These are phyloP conservation scores for Gynandropsis gynandra DNA, from an alignment of 345 rosid genomes.

Conservation along the genomic window DNA sequence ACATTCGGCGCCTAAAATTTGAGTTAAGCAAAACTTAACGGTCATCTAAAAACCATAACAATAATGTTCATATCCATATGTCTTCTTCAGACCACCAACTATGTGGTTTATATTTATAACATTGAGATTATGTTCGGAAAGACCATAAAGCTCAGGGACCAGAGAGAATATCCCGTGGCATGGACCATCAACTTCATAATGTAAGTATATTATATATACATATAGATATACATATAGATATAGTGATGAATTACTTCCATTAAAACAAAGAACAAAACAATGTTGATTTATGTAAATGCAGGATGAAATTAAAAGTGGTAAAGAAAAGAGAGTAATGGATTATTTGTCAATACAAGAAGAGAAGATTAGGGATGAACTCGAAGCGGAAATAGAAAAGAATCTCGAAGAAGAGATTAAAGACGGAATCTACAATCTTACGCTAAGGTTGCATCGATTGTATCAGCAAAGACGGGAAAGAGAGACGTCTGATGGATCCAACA, in stretches of 20 bases:
- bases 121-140: constrained; percentile 8
- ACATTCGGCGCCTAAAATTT: constrained; percentile 13
- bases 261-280: too few species aligned
- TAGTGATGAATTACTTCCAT: too few species aligned
- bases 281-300: too few species aligned
- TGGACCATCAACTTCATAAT: too few species aligned
- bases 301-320: too few species aligned
- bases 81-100: constrained; percentile 30
- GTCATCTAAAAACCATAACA: constrained; percentile 11
- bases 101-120: background rate
- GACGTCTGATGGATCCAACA: constrained; percentile 11
- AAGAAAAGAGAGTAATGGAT: constrained; percentile 1
- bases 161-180: too few species aligned
- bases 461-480: constrained; percentile 46
- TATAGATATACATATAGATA: too few species aligned
- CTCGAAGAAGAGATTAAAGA: constrained; percentile 79
- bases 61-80: constrained; percentile 1
- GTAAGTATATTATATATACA: too few species aligned
- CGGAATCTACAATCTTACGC: constrained; percentile 54
- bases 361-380: constrained; percentile 63
- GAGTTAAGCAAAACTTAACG: constrained; percentile 11
- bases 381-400: constrained; percentile 52
- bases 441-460: constrained; percentile 61
- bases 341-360: constrained; percentile 40
- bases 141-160: background rate